Evolutionary conservation across 2,329 filamentous ascomycete genomes (phyloP), one percentile per base, ranked within the genome.

Genomic region (Trichoderma breve): DNA sequence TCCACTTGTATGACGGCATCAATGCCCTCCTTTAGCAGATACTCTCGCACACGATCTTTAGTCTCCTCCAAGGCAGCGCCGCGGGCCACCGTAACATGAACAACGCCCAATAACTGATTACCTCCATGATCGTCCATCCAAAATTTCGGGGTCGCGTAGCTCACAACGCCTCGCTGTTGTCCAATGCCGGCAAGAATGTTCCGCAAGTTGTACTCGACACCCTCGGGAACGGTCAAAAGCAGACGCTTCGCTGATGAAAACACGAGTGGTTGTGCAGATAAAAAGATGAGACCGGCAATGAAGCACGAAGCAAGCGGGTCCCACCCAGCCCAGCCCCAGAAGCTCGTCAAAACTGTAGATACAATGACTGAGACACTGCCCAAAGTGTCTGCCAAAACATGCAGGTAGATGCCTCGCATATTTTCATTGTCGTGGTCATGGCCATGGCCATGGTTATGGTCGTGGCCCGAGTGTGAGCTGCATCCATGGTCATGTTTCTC

Each of bases 391-490:
- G 96, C 96, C 32, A 98, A 86, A 65, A 99, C 93, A 78, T 99
- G 96, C 24, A 99, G 85, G 81, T 97, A 99, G 75, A 99, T 98
- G 14, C 96, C 96, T 76, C 96, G 84, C 95, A 99, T 98, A 79
- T 99, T 99, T 77, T 99, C 96, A 80, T 97, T 97, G 73, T 94
- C 92, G 77, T 95, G 92, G n/a, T 78, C 75, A 72, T 79, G 83
- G 75, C 28, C 74, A 71, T 76, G 80, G 73, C 74, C 73, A 14
- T 76, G 80, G 72, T 83, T 80, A 28, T 73, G 83, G 4, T 76
- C 77, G 70, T 85, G 74, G 15, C 73, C 58, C n/a, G 36, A 21
- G 14, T 67, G 64, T 21, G 70, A 71, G 32, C 36, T 43, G 6
- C 65, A 58, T 5, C 47, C 73, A 72, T 84, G 81, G n/a, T 76